phyloP scores from a whole-genome alignment of 129 eudicot genomes.

The Lonicera japonica region DNA sequence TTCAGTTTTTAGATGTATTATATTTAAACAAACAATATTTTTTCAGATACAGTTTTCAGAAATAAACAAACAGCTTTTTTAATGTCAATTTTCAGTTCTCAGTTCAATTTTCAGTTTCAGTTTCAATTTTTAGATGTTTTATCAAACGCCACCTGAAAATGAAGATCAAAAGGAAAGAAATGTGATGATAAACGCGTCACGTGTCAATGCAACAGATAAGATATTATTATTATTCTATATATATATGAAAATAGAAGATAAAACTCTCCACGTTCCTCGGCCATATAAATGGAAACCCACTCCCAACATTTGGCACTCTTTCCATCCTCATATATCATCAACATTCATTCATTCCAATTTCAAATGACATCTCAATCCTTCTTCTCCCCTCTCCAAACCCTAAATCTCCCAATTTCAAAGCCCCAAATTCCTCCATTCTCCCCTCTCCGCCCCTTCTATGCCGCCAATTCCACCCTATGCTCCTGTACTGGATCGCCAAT shows the following conservation, averaged over 20 bases:
- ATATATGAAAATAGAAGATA: neutral
- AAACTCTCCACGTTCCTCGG: neutral
- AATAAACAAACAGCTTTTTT: no score
- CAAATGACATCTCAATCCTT: constrained; percentile 37
- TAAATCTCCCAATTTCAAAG: constrained; percentile 9
- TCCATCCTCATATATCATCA: neutral
- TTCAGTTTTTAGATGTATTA: no score
- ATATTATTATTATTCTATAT: no score
- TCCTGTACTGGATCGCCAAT: neutral
- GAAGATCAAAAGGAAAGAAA: neutral
- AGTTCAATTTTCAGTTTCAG: no score
- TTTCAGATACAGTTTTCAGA: no score
- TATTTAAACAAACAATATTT: no score
- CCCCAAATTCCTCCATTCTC: neutral
- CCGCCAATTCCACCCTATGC: neutral
- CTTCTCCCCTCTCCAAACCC: constrained; percentile 28
- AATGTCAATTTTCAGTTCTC: no score
- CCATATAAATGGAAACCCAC: neutral
- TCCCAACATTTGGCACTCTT: neutral
- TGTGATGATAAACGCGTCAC: neutral
- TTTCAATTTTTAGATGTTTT: no score
- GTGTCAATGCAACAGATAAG: neutral
- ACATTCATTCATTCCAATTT: neutral
- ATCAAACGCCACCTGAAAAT: no score
- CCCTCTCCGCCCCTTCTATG: neutral